Base-by-base conservation (phyloP, 805 yeast species). In the Zygosaccharomyces lentus region DNA sequence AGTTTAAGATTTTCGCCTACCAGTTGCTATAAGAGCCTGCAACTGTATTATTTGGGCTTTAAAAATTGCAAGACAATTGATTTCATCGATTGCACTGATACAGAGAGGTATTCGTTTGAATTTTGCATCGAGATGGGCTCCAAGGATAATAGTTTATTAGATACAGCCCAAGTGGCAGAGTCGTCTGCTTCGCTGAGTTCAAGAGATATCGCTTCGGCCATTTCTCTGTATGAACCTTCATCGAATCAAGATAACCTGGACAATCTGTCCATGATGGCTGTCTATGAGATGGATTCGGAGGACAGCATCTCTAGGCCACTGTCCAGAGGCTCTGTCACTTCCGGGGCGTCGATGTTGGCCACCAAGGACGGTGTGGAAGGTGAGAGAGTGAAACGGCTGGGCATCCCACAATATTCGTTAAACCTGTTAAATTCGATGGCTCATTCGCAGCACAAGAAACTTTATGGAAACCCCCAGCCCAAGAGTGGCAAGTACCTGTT, bases 291-390 rank as follows among this genome's bases (percentile, higher is more conserved):
- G 30, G 62, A 57, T 34, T 53, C 54, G 9, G 62, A 58, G 15
- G 56, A 53, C 12, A 52, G 49, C n/a, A 54, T 64, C 4, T 78
- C 86, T 1, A 69, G 86, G 36, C 83, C 84, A 0, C 57, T 77
- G 16, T 81, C 87, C 0, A 71, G 87, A 40, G 74, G 76, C 37
- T 78, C 84, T 19, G 75, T 76, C 15, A 78, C 85, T 0, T 80
- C 87, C 1, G 82, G 85, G 27, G 59, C 82, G n/a, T 81, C 87
- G 0, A 80, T 82, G 32, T 81, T 84, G 4, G 88, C 88, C 17
- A 81, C 86, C 13, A 82, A 83, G 54, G 88, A 83, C 60, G 88
- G 89, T 0, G 62, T 82, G 3, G 87, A 82, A 57, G 89, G 89
- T 4, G 75, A 76, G 49, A 65, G 76, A 39, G 68, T 78, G 36